A percentile compares a stretch with the other conserved stretches of the same genome.
phyloP scores from a whole-genome alignment of 805 yeast genomes.

The Soucietia sequanensis region DNA sequence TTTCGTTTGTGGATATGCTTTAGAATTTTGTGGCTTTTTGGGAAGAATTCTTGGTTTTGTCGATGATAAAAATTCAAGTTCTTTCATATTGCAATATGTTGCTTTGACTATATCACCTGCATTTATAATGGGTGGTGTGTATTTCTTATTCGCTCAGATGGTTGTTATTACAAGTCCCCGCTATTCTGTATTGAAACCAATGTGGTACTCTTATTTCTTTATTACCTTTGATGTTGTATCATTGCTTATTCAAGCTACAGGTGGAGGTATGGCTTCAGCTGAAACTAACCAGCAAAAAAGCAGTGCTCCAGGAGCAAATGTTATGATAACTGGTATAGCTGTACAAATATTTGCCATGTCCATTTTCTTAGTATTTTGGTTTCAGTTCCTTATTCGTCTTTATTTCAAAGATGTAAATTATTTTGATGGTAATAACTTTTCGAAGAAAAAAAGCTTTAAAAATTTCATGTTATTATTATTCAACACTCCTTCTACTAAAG shows the following conservation, averaged over 20 bases:
- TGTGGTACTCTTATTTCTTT: constrained; percentile 44
- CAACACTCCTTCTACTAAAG: constrained; percentile 21
- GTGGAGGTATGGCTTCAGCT: constrained; percentile 35
- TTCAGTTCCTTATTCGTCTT: constrained; percentile 31
- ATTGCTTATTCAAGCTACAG: constrained; percentile 37
- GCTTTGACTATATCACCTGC: constrained; percentile 41
- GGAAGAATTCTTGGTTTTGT: constrained; percentile 33
- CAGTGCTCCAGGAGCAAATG: constrained; percentile 31
- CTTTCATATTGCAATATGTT: constrained; percentile 32
- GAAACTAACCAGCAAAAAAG: constrained; percentile 21
- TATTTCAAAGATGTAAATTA: constrained; percentile 24
- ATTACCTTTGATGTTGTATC: constrained; percentile 37
- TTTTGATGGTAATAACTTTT: constrained; percentile 11
- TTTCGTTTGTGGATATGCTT: constrained; percentile 33
- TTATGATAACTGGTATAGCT: constrained; percentile 38
- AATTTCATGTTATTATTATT: constrained; percentile 29
- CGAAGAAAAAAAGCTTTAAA: constrained; percentile 16
- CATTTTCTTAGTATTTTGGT: constrained; percentile 33
- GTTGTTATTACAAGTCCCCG: constrained; percentile 38
- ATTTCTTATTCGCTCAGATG: constrained; percentile 39
- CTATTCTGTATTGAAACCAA: constrained; percentile 37
- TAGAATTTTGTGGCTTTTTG: constrained; percentile 38
- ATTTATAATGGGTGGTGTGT: constrained; percentile 43
- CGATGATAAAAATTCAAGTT: constrained; percentile 18
- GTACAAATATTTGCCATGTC: constrained; percentile 41